Percentiles rank a stretch among this genome's conserved stretches.
Conservation (phyloP, 306 rosid species). For the Inga oerstediana region DNA sequence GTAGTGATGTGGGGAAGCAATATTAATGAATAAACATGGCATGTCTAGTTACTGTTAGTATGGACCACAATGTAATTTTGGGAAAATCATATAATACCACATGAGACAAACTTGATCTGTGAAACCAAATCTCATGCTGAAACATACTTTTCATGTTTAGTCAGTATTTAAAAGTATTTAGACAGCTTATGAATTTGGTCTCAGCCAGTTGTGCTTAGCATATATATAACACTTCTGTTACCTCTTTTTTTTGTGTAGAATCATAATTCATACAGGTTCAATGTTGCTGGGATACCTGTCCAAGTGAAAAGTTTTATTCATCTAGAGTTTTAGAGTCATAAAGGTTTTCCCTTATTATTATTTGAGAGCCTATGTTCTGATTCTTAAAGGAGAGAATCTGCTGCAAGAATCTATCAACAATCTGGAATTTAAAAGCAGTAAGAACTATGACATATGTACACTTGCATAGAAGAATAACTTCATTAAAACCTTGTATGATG, state of each 20-base stretch:
- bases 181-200: neutral
- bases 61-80: neutral
- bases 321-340: neutral
- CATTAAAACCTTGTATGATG: neutral
- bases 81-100: neutral
- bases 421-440: neutral
- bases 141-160: neutral
- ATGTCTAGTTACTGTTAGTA: neutral
- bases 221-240: neutral
- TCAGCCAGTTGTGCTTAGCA: neutral
- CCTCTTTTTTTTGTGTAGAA: neutral
- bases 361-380: neutral
- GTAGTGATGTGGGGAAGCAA: neutral
- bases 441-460: neutral
- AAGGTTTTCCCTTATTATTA: neutral
- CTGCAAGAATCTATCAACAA: neutral
- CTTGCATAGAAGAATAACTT: neutral
- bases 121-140: neutral
- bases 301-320: neutral
- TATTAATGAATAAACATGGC: neutral
- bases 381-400: neutral
- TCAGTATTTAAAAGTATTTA: neutral
- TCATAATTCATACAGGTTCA: neutral
- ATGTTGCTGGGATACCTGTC: neutral
- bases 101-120: neutral